Conservation (phyloP, 257 asterid species). For the Asclepias syriaca region DNA sequence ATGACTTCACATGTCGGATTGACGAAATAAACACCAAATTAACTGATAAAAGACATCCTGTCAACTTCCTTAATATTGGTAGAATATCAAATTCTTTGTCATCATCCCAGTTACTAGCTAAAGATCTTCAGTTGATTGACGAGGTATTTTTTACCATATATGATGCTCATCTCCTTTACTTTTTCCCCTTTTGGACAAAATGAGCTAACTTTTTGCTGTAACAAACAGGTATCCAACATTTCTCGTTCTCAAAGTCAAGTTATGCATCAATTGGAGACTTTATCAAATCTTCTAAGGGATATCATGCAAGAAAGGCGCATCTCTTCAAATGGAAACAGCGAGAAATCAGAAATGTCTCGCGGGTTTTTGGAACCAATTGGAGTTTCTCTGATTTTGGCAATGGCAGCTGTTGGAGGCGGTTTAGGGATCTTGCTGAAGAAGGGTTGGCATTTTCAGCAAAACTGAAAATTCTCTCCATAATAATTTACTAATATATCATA, state of each 20-base stretch:
- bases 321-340: slow-evolving; percentile 11
- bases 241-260: slow-evolving; percentile 78
- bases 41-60: slow-evolving; percentile 41
- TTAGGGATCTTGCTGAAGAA: slow-evolving; percentile 34
- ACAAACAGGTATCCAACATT: slow-evolving; percentile 50
- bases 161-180: neutral
- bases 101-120: slow-evolving; percentile 54
- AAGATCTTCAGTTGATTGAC: slow-evolving; percentile 63
- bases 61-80: slow-evolving; percentile 52
- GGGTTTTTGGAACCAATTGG: slow-evolving; percentile 15
- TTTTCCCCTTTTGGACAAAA: neutral
- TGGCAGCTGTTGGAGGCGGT: slow-evolving; percentile 36
- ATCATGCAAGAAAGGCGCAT: slow-evolving; percentile 20
- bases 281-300: slow-evolving; percentile 46
- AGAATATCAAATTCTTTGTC: slow-evolving; percentile 69
- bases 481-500: neutral
- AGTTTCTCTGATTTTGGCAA: slow-evolving; percentile 21
- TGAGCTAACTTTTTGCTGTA: neutral
- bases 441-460: slow-evolving; percentile 15
- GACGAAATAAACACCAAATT: slow-evolving; percentile 78
- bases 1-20: slow-evolving; percentile 69
- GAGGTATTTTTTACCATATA: slow-evolving; percentile 47
- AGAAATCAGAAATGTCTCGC: slow-evolving; percentile 17
- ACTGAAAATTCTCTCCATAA: slow-evolving; percentile 16
- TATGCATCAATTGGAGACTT: slow-evolving; percentile 71